These are phyloP conservation scores for Lodderomyces parapsilosis DNA, from an alignment of 1,139 yeast genomes.

Conservation along the genomic window DNA sequence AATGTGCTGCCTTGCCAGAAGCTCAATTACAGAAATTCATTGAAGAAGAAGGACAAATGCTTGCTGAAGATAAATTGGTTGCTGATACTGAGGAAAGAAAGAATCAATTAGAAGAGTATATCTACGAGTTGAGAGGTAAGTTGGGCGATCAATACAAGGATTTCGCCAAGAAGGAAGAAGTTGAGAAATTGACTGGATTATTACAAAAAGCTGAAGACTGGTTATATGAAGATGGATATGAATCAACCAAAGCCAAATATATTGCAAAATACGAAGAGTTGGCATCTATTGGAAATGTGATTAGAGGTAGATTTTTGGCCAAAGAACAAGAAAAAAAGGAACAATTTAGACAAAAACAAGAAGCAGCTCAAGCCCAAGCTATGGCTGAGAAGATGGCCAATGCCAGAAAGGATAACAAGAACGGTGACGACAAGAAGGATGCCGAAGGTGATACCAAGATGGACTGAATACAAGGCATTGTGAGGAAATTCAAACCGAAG, in stretches of 20 bases:
- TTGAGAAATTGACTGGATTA: constrained; percentile 69
- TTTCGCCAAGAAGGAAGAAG: constrained; percentile 90
- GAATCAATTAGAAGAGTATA: constrained; percentile 97
- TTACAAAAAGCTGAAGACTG: constrained; percentile 92
- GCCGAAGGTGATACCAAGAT: constrained; percentile 46
- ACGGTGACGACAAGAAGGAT: constrained; percentile 27
- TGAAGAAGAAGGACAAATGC: constrained; percentile 83
- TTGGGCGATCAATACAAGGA: constrained; percentile 87
- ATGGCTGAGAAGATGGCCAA: constrained; percentile 92
- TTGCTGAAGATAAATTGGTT: constrained; percentile 90
- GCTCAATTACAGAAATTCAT: constrained; percentile 56
- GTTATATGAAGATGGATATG: constrained; percentile 97
- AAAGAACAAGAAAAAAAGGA: constrained; percentile 96
- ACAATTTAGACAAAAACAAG: constrained; percentile 82
- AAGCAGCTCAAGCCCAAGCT: constrained; percentile 82
- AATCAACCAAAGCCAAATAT: constrained; percentile 93
- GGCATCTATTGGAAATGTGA: constrained; percentile 90
- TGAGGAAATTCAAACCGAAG: neutral
- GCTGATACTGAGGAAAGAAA: constrained; percentile 99
- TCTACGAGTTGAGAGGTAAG: constrained; percentile 96
- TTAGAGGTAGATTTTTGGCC: constrained; percentile 91
- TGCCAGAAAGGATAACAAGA: constrained; percentile 49
- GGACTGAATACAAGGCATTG: constrained; percentile 18
- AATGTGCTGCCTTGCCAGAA: constrained; percentile 66
- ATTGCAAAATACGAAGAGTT: constrained; percentile 98